These are phyloP conservation scores for Suillus americanus DNA, from an alignment of 768 basidiomycete genomes.

Conservation along the genomic window DNA sequence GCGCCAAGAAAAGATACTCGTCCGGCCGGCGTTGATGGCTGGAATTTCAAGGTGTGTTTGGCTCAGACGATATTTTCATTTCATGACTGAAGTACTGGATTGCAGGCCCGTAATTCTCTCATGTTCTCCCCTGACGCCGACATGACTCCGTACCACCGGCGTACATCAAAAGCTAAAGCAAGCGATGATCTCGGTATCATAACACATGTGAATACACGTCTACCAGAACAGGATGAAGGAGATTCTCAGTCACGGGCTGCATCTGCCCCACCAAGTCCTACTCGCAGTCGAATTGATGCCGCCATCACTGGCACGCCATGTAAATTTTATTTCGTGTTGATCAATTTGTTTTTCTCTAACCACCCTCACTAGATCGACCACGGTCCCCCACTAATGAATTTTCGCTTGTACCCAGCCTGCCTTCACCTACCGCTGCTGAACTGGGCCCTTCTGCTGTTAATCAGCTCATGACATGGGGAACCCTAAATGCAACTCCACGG, in stretches of 20 bases:
- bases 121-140: constrained; percentile 97
- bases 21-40: constrained; percentile 71
- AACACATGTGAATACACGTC: constrained; percentile 77
- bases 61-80: constrained; percentile 2
- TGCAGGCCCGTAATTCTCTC: constrained; percentile 85
- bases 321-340: constrained; percentile 37
- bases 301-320: constrained; percentile 93
- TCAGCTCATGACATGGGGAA: constrained; percentile 98
- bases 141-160: constrained; percentile 67
- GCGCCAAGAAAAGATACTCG: constrained; percentile 76
- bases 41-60: constrained; percentile 72
- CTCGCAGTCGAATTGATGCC: constrained; percentile 85
- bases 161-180: constrained; percentile 28
- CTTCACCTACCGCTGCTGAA: constrained; percentile 82
- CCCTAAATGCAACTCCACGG: constrained; percentile 87
- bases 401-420: constrained; percentile 79
- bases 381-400: constrained; percentile 60
- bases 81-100: constrained; percentile 3
- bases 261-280: constrained; percentile 82
- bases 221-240: constrained; percentile 67
- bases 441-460: constrained; percentile 83
- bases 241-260: constrained; percentile 38
- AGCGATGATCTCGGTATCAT: constrained; percentile 61
- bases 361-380: constrained; percentile 52
- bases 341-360: constrained; percentile 11